Evolutionary conservation across 495 filamentous ascomycete genomes (phyloP), one percentile per base, ranked within the genome.

Genomic region (Chaetomidium leptoderma): DNA sequence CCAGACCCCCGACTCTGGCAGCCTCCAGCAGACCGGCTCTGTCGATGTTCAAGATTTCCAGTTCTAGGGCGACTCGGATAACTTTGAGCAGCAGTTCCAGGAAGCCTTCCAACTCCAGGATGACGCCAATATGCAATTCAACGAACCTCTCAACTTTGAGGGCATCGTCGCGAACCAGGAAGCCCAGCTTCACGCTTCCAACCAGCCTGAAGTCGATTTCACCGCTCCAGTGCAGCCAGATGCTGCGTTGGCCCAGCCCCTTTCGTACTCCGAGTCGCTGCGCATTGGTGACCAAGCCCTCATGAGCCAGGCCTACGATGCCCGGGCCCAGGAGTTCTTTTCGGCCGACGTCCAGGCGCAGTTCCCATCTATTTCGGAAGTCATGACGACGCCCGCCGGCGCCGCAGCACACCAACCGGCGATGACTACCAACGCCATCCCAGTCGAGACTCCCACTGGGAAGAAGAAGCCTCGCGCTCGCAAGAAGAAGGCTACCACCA

Each of bases 31-130:
- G 35, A 32, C 33, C 33, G 17, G n/a, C 26, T 21, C 35, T 1
- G 35, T 33, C 44, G 19, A 46, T 46, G 53, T 16, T 39, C 54
- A 57, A 42, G 54, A 42, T 49, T 39, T 42, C 44, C 43, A 48
- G 54, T 57, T 49, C 26, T 57, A 57, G 54, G 44, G 24, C 26
- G 11, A 57, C 54, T 57, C 44, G 54, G 43, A 36, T 4, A 48
- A 19, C 54, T 40, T 57, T 57, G 54, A 49, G 11, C 54, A 57
- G 14, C 11, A 21, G 14, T 57, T 57, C 24, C 39, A 26, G 4
- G n/a, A 46, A 13, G 17, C 14, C 44, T 23, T 42, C 17, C 4
- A 23, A 0, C 14, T 37, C 16, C 49, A n/a, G 24, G 23, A 47
- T n/a, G 33, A 24, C 26, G 1, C 23, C 32, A 6, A 27, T 16